phyloP scores from a whole-genome alignment of 805 yeast genomes.

The Teunomyces cretensis region DNA sequence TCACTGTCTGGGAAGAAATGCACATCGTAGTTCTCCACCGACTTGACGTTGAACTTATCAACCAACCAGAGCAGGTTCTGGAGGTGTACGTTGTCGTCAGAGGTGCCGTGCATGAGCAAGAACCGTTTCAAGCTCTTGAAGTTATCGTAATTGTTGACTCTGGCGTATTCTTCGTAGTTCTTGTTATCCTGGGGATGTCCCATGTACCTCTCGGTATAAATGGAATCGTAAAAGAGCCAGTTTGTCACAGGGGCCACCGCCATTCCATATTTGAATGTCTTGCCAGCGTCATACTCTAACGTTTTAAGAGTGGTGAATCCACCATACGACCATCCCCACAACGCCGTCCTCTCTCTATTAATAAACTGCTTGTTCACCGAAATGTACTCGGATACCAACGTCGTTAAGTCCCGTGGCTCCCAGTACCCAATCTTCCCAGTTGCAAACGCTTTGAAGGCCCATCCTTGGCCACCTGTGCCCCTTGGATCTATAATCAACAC shows the following conservation, averaged over 20 bases:
- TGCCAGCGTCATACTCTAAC: slow-evolving; percentile 74
- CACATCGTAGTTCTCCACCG: slow-evolving; percentile 77
- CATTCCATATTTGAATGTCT: slow-evolving; percentile 81
- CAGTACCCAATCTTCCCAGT: slow-evolving; percentile 61
- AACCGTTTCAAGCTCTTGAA: slow-evolving; percentile 63
- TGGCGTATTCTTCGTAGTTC: slow-evolving; percentile 57
- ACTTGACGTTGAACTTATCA: slow-evolving; percentile 63
- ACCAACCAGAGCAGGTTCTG: slow-evolving; percentile 81
- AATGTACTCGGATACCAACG: slow-evolving; percentile 52
- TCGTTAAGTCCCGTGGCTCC: slow-evolving; percentile 71
- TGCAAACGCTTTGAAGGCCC: slow-evolving; percentile 62
- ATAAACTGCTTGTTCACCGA: slow-evolving; percentile 42
- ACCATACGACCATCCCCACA: slow-evolving; percentile 99
- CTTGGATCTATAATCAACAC: slow-evolving; percentile 74
- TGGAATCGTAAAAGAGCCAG: slow-evolving; percentile 88
- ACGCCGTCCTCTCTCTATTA: slow-evolving; percentile 65
- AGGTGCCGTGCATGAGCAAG: slow-evolving; percentile 91
- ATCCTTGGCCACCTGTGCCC: slow-evolving; percentile 79
- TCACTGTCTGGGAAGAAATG: slow-evolving; percentile 92
- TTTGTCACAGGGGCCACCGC: slow-evolving; percentile 98
- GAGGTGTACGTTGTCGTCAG: slow-evolving; percentile 96
- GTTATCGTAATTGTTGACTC: slow-evolving; percentile 55
- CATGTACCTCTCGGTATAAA: slow-evolving; percentile 95
- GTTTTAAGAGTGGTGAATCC: slow-evolving; percentile 92
- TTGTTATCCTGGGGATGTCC: slow-evolving; percentile 71